phyloP scores from a whole-genome alignment of 352 stramenopile genomes.

The Pythium sp. region DNA sequence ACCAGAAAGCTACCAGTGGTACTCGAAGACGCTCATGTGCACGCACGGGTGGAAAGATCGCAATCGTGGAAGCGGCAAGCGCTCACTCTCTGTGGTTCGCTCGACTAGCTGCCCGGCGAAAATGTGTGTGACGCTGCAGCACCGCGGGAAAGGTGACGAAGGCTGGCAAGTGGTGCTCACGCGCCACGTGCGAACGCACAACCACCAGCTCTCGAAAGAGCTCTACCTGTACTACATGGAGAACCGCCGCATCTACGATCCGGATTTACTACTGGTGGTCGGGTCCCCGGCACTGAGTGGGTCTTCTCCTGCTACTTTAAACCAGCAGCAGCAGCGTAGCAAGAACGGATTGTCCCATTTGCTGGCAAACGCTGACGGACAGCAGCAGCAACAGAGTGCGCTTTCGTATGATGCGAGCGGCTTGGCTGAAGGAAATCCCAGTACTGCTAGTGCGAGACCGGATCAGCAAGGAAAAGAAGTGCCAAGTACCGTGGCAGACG shows the following conservation, averaged over 20 bases:
- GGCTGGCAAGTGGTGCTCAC: conserved; percentile 76
- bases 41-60: conserved; percentile 80
- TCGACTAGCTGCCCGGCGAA: conserved; percentile 71
- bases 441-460: neutral
- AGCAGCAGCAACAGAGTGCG: neutral
- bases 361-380: conserved; percentile 4
- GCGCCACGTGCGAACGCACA: conserved; percentile 68
- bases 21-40: conserved; percentile 82
- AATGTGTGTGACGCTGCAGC: conserved; percentile 78
- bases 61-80: conserved; percentile 61
- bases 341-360: conserved; percentile 13
- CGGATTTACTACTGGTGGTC: conserved; percentile 44
- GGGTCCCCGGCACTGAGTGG: neutral
- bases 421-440: neutral
- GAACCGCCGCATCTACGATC: conserved; percentile 77
- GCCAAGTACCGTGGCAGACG: neutral
- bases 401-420: neutral
- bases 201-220: conserved; percentile 71
- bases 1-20: conserved; percentile 62
- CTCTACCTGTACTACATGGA: conserved; percentile 76
- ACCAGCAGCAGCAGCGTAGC: neutral
- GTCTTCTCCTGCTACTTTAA: neutral
- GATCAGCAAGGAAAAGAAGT: neutral
- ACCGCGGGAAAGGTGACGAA: conserved; percentile 28
- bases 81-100: conserved; percentile 51